Evolutionary conservation across 202 grass and related monocot species (phyloP).

Genomic region (Sporobolus alterniflorus): DNA sequence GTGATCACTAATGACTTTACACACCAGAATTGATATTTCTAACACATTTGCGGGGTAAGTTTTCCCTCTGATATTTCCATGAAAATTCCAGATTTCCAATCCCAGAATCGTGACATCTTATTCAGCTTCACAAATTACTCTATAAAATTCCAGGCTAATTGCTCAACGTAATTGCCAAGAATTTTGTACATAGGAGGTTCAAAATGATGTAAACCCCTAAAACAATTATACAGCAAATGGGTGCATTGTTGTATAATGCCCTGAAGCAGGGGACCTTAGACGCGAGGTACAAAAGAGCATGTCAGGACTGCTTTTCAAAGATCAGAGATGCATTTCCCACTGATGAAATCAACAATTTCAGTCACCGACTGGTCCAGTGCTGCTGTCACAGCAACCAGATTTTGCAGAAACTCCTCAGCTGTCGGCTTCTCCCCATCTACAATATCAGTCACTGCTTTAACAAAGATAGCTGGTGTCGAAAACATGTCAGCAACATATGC

Average conservation of each 20-base stretch:
- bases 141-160: background rate
- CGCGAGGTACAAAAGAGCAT: background rate
- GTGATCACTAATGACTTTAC: background rate
- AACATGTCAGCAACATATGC: conserved; percentile 80
- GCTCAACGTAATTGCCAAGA: conserved; percentile 7
- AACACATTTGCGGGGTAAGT: background rate
- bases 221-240: conserved; percentile 9
- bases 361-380: conserved; percentile 63
- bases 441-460: conserved; percentile 95
- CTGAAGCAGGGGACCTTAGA: background rate
- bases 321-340: conserved; percentile 61
- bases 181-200: conserved; percentile 38
- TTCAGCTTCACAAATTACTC: conserved; percentile 25
- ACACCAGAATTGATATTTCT: background rate
- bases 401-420: conserved; percentile 83
- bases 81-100: background rate
- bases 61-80: background rate
- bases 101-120: background rate
- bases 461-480: conserved; percentile 72
- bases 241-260: background rate
- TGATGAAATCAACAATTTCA: conserved; percentile 69
- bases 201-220: background rate
- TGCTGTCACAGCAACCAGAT: conserved; percentile 66
- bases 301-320: conserved; percentile 38
- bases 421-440: conserved; percentile 89